Conservation (phyloP, 2,329 filamentous ascomycete genomes). For the Aspergillus sp. region DNA sequence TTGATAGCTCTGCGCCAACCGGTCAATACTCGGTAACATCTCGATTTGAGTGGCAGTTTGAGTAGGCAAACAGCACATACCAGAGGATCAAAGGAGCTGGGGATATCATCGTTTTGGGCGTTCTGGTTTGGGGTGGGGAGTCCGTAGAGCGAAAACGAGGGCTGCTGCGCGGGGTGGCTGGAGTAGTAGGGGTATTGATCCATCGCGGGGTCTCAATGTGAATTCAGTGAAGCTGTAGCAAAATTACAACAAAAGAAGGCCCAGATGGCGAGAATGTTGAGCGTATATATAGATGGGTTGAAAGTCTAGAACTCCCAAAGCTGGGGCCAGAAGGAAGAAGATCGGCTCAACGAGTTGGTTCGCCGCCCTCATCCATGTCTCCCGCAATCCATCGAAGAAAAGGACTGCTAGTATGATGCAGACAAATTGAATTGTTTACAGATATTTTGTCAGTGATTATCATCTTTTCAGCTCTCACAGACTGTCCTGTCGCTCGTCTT, state of each 20-base stretch:
- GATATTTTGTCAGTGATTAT: conserved; percentile 7
- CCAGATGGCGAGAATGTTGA: background rate
- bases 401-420: background rate
- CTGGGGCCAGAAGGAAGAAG: background rate
- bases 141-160: conserved; percentile 11
- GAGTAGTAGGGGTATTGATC: conserved; percentile 16
- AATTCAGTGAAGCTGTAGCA: background rate
- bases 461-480: background rate
- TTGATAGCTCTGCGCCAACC: conserved; percentile 30
- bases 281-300: conserved; percentile 1
- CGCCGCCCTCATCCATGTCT: background rate
- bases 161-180: conserved; percentile 8
- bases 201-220: conserved; percentile 3
- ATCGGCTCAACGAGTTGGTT: background rate
- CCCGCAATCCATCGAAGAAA: background rate
- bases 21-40: background rate
- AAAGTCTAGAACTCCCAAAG: conserved; percentile 1
- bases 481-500: background rate
- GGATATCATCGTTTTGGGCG: conserved; percentile 45
- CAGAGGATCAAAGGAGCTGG: conserved; percentile 40
- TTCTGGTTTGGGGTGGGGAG: conserved; percentile 31
- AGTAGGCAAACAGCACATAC: conserved; percentile 14
- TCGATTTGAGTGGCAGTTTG: background rate
- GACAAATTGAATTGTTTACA: background rate
- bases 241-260: background rate